Evolutionary conservation across 208 protist genomes (phyloP), one percentile per base, ranked within the genome.

Genomic region (Porcisia hertigi): DNA sequence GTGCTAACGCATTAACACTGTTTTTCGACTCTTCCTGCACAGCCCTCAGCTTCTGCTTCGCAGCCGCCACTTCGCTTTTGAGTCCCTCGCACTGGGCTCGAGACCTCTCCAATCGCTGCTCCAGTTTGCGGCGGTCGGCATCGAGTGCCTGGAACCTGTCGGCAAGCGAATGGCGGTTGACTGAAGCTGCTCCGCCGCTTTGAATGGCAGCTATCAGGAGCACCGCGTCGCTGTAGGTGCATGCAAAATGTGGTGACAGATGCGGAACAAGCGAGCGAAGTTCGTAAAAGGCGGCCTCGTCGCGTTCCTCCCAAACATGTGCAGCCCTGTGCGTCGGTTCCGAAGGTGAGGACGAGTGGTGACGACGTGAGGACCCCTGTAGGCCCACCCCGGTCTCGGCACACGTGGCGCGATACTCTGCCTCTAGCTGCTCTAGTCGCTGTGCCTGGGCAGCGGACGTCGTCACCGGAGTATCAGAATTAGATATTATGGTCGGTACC

Each of bases 231-330:
- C 76, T 72, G 75, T 89, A 90, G 3, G 71, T 71, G 78, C 91
- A 96, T 5, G 69, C 49, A 62, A 97, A 96, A 14, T 60, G 58
- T 14, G 91, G 86, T 9, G 93, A 94, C 30, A 97, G 85, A 77
- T 92, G 86, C 6, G 93, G 90, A 16, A 95, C 90, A n/a, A 86
- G 69, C 16, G 66, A 54, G 23, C 88, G 86, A 45, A 97, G 80
- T 62, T 95, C 89, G 60, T 80, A 85, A 58, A 77, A 73, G 16
- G 75, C 77, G 8, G 66, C 77, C 69, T 74, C 81, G 41, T 69
- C 77, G n/a, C 63, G 36, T 57, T 80, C 83, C 36, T 67, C 76
- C 75, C 75, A 80, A 36, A 65, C 60, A n/a, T 67, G 18, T 5
- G 7, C 36, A 43, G 60, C n/a, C 34, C 6, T 11, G 43, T 36